Evolutionary conservation across 1,284 basidiomycete genomes (phyloP).

Genomic region (Pterulicium gracile): DNA sequence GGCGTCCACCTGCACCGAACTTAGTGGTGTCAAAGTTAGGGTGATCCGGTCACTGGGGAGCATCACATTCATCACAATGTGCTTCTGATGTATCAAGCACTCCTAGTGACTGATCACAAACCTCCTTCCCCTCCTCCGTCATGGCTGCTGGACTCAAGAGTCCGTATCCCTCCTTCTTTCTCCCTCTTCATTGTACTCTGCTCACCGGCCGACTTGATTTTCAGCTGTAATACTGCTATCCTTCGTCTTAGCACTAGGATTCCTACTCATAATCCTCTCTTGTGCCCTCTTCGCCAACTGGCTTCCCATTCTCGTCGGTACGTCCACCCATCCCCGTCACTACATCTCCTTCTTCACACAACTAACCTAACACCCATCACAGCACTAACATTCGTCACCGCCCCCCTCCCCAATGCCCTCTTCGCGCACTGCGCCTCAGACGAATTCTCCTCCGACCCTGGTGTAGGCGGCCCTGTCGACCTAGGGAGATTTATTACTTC

Average conservation of each 20-base stretch:
- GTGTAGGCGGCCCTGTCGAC: slow-evolving; percentile 56
- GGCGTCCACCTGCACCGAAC: background rate
- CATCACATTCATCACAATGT: background rate
- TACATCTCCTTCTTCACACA: slow-evolving; percentile 6
- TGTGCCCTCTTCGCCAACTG: slow-evolving; percentile 97
- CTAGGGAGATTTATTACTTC: slow-evolving; percentile 91
- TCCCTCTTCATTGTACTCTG: background rate
- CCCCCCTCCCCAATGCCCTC: slow-evolving; percentile 90
- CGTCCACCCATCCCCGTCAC: slow-evolving; percentile 22
- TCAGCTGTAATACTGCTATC: slow-evolving; percentile 89
- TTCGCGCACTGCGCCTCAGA: slow-evolving; percentile 78
- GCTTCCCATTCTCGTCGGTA: slow-evolving; percentile 94
- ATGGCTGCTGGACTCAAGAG: slow-evolving; percentile 21
- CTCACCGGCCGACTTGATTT: background rate
- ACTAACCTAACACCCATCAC: slow-evolving; percentile 8
- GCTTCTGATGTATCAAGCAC: background rate
- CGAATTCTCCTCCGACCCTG: slow-evolving; percentile 68
- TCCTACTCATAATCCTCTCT: slow-evolving; percentile 94
- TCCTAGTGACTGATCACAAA: background rate
- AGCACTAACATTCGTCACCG: slow-evolving; percentile 94
- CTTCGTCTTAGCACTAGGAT: slow-evolving; percentile 94
- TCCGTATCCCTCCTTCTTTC: slow-evolving; percentile 2
- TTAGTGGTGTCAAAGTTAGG: background rate
- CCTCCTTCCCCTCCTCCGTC: background rate
- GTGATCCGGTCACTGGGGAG: background rate